Evolutionary conservation across 1,284 basidiomycete genomes (phyloP).

Genomic region (Malassezia dermatis): DNA sequence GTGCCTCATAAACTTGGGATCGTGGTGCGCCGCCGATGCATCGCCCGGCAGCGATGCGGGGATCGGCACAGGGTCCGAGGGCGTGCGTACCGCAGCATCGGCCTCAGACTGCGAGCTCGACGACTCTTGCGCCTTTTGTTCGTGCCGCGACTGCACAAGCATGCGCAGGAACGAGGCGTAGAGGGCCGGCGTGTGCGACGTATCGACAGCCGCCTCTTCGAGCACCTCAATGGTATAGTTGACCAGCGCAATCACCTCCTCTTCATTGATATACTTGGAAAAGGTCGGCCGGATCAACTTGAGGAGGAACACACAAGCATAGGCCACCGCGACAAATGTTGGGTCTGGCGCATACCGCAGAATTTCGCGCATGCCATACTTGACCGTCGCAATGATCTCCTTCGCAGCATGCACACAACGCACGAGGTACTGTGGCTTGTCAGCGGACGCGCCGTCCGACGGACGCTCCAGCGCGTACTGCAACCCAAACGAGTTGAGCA

Average conservation of each 20-base stretch:
- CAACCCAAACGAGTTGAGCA: constrained; percentile 81
- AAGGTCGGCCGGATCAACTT: constrained; percentile 70
- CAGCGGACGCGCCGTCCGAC: constrained; percentile 27
- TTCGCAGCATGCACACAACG: constrained; percentile 42
- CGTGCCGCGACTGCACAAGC: constrained; percentile 34
- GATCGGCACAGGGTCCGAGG: neutral
- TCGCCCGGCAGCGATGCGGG: neutral
- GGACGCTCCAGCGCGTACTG: constrained; percentile 72
- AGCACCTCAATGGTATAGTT: constrained; percentile 63
- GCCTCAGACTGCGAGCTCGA: neutral
- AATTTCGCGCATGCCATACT: constrained; percentile 46
- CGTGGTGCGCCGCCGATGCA: neutral
- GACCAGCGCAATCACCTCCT: constrained; percentile 61
- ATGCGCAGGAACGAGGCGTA: constrained; percentile 38
- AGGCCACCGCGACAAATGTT: constrained; percentile 79
- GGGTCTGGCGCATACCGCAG: constrained; percentile 80
- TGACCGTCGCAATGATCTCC: constrained; percentile 31
- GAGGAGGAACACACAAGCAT: constrained; percentile 59
- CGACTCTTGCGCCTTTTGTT: constrained; percentile 12
- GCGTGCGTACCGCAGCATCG: neutral
- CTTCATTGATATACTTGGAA: constrained; percentile 58
- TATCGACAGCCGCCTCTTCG: constrained; percentile 36
- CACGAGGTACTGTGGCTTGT: constrained; percentile 43
- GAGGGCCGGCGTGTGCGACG: constrained; percentile 39
- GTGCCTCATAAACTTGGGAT: neutral